Conservation (phyloP, 495 filamentous ascomycete genomes). For the Ramalina peruviana region DNA sequence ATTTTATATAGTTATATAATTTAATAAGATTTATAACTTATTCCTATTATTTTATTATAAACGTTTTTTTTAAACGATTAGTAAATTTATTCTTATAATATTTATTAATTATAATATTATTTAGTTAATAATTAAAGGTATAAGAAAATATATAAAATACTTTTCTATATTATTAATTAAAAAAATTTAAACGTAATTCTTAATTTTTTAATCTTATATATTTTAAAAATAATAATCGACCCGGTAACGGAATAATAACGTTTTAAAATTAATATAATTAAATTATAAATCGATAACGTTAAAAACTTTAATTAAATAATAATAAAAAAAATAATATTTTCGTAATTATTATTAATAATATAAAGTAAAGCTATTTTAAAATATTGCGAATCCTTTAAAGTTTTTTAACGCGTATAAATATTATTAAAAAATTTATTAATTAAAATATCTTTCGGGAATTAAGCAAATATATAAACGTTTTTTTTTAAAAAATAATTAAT, state of each 20-base stretch:
- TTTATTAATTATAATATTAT: background rate
- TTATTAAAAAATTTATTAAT: background rate
- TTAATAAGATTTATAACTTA: too few species aligned
- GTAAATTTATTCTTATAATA: too few species aligned
- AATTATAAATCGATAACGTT: too few species aligned
- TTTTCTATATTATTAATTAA: slow-evolving; percentile 1
- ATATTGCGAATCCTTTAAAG: too few species aligned
- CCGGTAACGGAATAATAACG: background rate
- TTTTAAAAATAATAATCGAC: background rate
- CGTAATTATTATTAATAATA: too few species aligned
- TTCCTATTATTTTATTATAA: too few species aligned
- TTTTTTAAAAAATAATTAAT: background rate
- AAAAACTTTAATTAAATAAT: too few species aligned
- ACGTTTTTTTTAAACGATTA: too few species aligned
- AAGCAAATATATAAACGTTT: background rate
- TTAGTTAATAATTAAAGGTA: background rate
- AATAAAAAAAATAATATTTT: too few species aligned
- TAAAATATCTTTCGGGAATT: background rate
- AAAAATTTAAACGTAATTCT: slow-evolving; percentile 4
- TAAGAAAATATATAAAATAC: background rate
- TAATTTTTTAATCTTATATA: slow-evolving; percentile 4
- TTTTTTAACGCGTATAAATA: slow-evolving; percentile 6
- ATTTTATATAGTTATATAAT: background rate
- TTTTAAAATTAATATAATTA: slow-evolving; percentile 2
- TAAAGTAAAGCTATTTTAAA: too few species aligned